Conservation (phyloP, 139 green algal genomes). For the Zygnema cylindricum region DNA sequence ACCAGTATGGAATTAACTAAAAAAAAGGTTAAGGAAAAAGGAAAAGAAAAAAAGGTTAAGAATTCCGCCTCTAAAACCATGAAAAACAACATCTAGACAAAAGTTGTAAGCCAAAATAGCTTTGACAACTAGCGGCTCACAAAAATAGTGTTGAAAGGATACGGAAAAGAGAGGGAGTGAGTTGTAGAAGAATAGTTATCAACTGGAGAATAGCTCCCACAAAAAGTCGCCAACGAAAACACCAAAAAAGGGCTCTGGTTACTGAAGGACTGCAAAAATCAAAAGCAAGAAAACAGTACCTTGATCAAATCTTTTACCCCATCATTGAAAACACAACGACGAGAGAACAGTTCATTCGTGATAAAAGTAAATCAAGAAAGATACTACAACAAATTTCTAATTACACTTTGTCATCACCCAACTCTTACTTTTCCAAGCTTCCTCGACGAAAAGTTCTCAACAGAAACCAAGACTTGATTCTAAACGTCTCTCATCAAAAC, state of each 20-base stretch:
- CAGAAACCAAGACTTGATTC: too few relatives aligned
- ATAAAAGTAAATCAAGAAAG: too few relatives aligned
- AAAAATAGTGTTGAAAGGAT: too few relatives aligned
- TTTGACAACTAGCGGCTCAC: not conserved
- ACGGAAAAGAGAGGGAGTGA: constrained; percentile 53
- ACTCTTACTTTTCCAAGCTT: too few relatives aligned
- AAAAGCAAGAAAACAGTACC: too few relatives aligned
- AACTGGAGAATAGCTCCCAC: constrained; percentile 41
- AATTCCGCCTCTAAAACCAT: not conserved
- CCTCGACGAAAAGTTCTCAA: too few relatives aligned
- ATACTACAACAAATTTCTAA: too few relatives aligned
- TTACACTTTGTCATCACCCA: too few relatives aligned
- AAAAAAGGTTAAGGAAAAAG: not conserved
- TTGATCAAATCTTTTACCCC: too few relatives aligned
- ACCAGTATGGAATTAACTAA: constrained; percentile 54
- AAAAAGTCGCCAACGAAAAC: constrained; percentile 23
- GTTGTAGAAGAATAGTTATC: constrained; percentile 35
- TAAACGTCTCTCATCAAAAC: too few relatives aligned
- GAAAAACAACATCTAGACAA: not conserved
- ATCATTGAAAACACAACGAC: too few relatives aligned
- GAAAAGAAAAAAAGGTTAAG: not conserved
- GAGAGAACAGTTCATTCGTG: too few relatives aligned
- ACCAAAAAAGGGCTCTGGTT: constrained; percentile 10
- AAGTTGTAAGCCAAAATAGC: not conserved
- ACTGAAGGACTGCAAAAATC: constrained; percentile 54